Evolutionary conservation across 352 stramenopile genomes (phyloP), one percentile per base, ranked within the genome.

Genomic region (Chrysophaeum taylorii): DNA sequence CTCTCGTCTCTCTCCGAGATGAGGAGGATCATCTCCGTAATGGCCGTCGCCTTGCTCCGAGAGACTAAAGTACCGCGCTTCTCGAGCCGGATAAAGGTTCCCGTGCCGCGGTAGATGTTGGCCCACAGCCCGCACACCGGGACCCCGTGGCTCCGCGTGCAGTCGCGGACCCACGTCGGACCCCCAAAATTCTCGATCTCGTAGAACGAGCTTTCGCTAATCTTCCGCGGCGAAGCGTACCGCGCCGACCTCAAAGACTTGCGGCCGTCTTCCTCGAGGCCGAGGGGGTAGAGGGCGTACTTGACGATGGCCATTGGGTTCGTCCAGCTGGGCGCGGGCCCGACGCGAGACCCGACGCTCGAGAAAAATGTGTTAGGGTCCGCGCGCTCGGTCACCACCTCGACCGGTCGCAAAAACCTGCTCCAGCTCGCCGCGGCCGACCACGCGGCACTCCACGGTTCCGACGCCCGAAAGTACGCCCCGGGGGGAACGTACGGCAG

Each of bases 131-230:
- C 52, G 9, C 25, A 35, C 27, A 63, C 29, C n/a, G n/a, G n/a
- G n/a, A n/a, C n/a, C n/a, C n/a, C n/a, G n/a, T n/a, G n/a, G 7
- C 5, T 9, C 52, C 27, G 52, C 9, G 5, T 31, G 25, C 52
- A 25, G 2, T 7, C 21, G 9, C 25, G 25, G 12, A 25, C 33
- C 52, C 52, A 63, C 25, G 12, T 5, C 52, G 52, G 9, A 9
- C 52, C 52, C 9, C 52, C 52, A 25, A 39, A 38, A 25, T 63
- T 25, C 52, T 63, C 52, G 27, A 63, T 31, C 33, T 63, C 52
- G 7, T 14, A 25, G 23, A 31, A 63, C 27, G n/a, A 35, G 27
- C 27, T 15, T 25, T 41, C 27, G 9, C 23, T 25, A 15, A 63
- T 7, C 15, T 9, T 15, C 7, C 2, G 27, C 9, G 29, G 2